Base-by-base conservation (phyloP, 176 grass and related monocot genomes). In the Carex scoparia region DNA sequence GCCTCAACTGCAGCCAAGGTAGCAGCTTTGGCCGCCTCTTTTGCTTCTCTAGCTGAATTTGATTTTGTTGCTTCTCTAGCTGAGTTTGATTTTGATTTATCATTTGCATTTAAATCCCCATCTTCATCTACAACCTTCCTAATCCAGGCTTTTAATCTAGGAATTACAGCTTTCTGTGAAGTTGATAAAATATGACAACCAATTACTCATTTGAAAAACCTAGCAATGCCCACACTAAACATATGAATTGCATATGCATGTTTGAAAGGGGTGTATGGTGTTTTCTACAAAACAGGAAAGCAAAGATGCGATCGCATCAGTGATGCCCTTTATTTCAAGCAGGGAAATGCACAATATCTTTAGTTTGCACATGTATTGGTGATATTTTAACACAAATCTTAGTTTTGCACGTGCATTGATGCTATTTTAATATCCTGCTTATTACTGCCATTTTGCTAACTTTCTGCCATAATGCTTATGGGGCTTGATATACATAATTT, bases 71-170 rank as follows among this genome's bases (percentile, higher is more conserved):
- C 38, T 83, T 49, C 60, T 54, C 59, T 76, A 54, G 72, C 19
- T 76, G 72, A 76, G 4, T 76, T 76, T 76, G 72, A 30, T 79
- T 79, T 94, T 40, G 79, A 15, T 60, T 76, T 88, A 54, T 44
- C 51, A 30, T 84, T 71, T 13, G 69, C 80, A 79, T 90, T 89
- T 66, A 75, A 61, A 53, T 82, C 71, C 81, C 59, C 31, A 10
- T 86, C 91, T 88, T 95, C 91, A 2, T 85, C 85, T 83, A 93
- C 84, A 32, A 95, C 91, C 9, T 84, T 92, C 16, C 86, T 82
- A 65, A 98, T 93, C 95, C 95, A 98, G 8, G 88, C 75, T 85
- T 93, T 98, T 81, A 98, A 80, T 88, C 89, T 88, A 9, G 93
- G 93, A 71, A 98, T 68, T 69, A 95, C 61, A 13, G 94, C 14